Conservation (phyloP, 345 rosid genomes). For the Eutrema japonicum region DNA sequence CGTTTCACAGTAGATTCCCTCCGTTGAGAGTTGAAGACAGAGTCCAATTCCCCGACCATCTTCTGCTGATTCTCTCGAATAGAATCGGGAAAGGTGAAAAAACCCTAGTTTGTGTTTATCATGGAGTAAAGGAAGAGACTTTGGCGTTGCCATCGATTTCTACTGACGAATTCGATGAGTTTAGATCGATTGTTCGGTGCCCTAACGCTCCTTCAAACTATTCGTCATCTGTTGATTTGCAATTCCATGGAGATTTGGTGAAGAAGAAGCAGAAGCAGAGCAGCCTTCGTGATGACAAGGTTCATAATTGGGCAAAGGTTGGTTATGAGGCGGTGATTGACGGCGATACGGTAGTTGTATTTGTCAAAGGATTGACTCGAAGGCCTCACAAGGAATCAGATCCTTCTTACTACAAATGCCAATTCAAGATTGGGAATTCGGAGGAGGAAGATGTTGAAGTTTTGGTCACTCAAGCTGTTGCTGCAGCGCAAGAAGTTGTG, state of each 20-base stretch:
- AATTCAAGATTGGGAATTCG: slow-evolving; percentile 55
- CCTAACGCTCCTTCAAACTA: slow-evolving; percentile 65
- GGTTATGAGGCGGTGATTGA: slow-evolving; percentile 82
- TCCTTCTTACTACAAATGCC: slow-evolving; percentile 70
- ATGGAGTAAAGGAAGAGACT: slow-evolving; percentile 37
- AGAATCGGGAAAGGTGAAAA: slow-evolving; percentile 39
- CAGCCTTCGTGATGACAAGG: slow-evolving; percentile 29
- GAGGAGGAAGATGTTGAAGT: slow-evolving; percentile 51
- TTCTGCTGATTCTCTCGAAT: slow-evolving; percentile 60
- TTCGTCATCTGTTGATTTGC: slow-evolving; percentile 63
- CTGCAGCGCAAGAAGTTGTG: slow-evolving; percentile 93
- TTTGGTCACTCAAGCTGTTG: slow-evolving; percentile 59
- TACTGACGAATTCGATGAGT: slow-evolving; percentile 57
- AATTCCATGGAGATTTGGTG: slow-evolving; percentile 48
- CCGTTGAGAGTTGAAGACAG: slow-evolving; percentile 57
- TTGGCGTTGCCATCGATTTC: slow-evolving; percentile 52
- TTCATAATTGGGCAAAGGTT: slow-evolving; percentile 68
- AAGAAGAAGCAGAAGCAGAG: slow-evolving; percentile 35
- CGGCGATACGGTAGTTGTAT: slow-evolving; percentile 67
- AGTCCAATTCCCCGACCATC: slow-evolving; percentile 82
- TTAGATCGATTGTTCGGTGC: slow-evolving; percentile 71
- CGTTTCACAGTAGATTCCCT: slow-evolving; percentile 43
- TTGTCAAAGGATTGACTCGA: slow-evolving; percentile 89
- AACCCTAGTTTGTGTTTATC: slow-evolving; percentile 67
- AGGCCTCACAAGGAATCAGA: slow-evolving; percentile 74